A percentile compares a stretch with the other conserved stretches of the same genome.
phyloP scores from a whole-genome alignment of 768 basidiomycete genomes.

The Xerocomus potaroensis region DNA sequence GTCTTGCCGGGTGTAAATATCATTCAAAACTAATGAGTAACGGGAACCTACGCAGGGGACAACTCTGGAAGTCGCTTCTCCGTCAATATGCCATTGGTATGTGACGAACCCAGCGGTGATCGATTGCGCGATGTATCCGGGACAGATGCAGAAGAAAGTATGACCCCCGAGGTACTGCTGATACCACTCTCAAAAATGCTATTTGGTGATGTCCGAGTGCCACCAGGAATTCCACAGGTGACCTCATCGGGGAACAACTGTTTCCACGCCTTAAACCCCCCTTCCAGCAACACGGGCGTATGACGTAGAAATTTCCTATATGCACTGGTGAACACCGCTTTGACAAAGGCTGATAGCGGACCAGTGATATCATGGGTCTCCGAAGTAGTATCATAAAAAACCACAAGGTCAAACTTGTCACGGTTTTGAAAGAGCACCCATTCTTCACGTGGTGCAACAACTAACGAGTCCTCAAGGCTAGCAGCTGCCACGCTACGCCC shows the following conservation, averaged over 20 bases:
- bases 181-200: conserved; percentile 24
- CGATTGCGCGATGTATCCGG: conserved; percentile 15
- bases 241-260: conserved; percentile 46
- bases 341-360: conserved; percentile 56
- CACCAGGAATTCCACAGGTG: conserved; percentile 21
- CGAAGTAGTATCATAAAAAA: conserved; percentile 73
- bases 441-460: conserved; percentile 67
- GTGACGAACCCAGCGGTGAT: conserved; percentile 3
- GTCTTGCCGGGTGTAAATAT: conserved; percentile 17
- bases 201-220: conserved; percentile 11
- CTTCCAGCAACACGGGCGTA: conserved; percentile 78
- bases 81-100: conserved; percentile 15
- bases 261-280: conserved; percentile 83
- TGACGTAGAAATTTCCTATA: conserved; percentile 69
- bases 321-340: conserved; percentile 68
- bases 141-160: conserved; percentile 14
- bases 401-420: conserved; percentile 84
- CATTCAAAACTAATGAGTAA: neutral
- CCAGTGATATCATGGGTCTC: conserved; percentile 47
- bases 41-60: conserved; percentile 18
- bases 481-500: conserved; percentile 55
- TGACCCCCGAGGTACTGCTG: conserved; percentile 27
- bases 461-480: conserved; percentile 69
- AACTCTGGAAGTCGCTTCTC: conserved; percentile 18
- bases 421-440: conserved; percentile 74